These are phyloP conservation scores for Tulasnella sp. DNA, from an alignment of 768 basidiomycete genomes.

Conservation along the genomic window DNA sequence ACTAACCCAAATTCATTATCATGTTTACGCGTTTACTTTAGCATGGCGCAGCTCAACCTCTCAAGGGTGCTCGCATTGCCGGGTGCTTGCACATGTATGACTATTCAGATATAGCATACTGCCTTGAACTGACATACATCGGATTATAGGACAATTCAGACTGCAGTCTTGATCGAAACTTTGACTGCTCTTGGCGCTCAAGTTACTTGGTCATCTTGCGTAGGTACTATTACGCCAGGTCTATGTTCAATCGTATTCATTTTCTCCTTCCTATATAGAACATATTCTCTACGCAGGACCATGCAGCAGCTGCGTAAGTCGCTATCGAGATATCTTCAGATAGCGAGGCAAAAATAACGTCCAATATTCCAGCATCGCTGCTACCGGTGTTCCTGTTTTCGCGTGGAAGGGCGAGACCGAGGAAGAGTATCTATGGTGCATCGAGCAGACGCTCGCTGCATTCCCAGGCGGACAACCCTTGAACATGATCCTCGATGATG, in stretches of 20 bases:
- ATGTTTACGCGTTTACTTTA: conserved; percentile 26
- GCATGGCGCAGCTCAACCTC: conserved; percentile 69
- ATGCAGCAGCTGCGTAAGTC: conserved; percentile 89
- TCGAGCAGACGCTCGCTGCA: conserved; percentile 85
- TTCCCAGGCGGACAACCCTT: conserved; percentile 72
- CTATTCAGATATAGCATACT: conserved; percentile 3
- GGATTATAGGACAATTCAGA: conserved; percentile 80
- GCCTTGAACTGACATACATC: too few species aligned
- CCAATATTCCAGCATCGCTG: conserved; percentile 57
- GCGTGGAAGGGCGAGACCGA: conserved; percentile 99
- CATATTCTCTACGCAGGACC: conserved; percentile 99
- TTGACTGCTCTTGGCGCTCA: conserved; percentile 89
- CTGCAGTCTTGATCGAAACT: conserved; percentile 97
- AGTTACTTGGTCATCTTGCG: conserved; percentile 97
- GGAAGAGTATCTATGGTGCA: conserved; percentile 97
- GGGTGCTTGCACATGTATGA: conserved; percentile 94
- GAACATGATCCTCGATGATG: conserved; percentile 99
- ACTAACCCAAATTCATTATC: neutral
- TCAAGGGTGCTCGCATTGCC: conserved; percentile 90
- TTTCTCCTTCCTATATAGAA: conserved; percentile 40
- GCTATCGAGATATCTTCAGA: neutral
- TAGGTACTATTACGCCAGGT: conserved; percentile 25
- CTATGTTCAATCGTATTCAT: neutral
- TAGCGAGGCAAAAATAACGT: neutral
- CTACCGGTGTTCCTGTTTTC: conserved; percentile 94